These are phyloP conservation scores for Metarhizium humberi DNA, from an alignment of 2,329 filamentous ascomycete species.

Conservation along the genomic window DNA sequence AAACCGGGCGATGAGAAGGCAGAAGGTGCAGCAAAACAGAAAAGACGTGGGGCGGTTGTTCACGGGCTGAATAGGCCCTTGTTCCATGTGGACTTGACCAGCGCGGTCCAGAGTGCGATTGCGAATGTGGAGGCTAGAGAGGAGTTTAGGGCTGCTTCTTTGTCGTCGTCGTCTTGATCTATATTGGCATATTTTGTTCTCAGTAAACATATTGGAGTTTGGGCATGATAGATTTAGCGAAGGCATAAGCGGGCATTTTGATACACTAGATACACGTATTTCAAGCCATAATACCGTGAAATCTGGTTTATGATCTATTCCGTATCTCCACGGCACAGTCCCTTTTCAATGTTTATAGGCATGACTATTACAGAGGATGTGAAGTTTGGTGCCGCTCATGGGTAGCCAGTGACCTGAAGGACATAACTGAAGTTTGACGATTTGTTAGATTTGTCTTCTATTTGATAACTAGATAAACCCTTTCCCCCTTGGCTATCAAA, in stretches of 20 bases:
- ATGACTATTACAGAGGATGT: no score
- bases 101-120: conserved; percentile 78
- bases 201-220: neutral
- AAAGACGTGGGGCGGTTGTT: conserved; percentile 54
- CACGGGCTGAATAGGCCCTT: conserved; percentile 83
- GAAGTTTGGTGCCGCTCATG: no score
- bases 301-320: neutral
- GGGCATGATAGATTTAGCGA: neutral
- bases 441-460: no score
- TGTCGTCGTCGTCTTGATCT: neutral
- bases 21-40: conserved; percentile 16
- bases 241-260: neutral
- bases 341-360: no score
- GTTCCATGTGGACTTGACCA: conserved; percentile 89
- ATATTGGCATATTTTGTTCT: neutral
- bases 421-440: no score
- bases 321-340: no score
- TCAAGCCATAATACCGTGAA: neutral
- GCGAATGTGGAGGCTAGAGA: conserved; percentile 59
- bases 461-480: no score
- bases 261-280: neutral
- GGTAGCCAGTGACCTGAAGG: no score
- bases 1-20: conserved; percentile 28
- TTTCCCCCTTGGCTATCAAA: no score
- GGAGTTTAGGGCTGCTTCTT: conserved; percentile 16